Evolutionary conservation across 2,329 filamentous ascomycete genomes (phyloP).

Genomic region (Canariomyces notabilis): DNA sequence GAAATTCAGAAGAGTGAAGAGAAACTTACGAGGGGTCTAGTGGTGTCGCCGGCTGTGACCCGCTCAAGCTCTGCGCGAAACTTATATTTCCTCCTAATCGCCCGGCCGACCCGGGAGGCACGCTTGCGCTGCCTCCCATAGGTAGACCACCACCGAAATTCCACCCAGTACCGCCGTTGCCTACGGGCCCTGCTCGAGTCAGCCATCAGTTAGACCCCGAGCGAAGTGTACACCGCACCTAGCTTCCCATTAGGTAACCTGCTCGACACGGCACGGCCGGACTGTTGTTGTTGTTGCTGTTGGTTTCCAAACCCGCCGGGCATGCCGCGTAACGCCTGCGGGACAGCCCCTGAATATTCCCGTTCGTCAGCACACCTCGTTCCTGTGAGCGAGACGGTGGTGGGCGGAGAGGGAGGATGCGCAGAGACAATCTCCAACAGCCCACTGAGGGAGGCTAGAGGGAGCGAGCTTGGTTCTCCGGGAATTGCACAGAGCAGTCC

Average conservation of each 20-base stretch:
- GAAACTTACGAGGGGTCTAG: constrained; percentile 63
- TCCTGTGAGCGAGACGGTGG: constrained; percentile 8
- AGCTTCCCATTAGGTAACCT: constrained; percentile 62
- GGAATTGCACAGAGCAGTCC: not conserved
- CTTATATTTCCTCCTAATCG: constrained; percentile 57
- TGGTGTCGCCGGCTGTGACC: constrained; percentile 57
- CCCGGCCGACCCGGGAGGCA: constrained; percentile 37
- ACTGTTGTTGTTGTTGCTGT: constrained; percentile 55
- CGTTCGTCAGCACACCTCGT: constrained; percentile 32
- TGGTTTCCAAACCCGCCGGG: constrained; percentile 55
- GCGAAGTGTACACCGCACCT: constrained; percentile 40
- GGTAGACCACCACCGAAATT: constrained; percentile 58
- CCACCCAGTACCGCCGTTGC: constrained; percentile 54
- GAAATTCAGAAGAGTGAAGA: not conserved
- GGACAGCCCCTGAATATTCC: constrained; percentile 47
- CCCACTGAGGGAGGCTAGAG: no score
- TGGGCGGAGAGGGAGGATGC: not conserved
- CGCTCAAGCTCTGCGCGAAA: constrained; percentile 61
- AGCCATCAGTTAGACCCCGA: constrained; percentile 1
- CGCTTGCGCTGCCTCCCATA: constrained; percentile 46
- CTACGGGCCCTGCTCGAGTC: constrained; percentile 34
- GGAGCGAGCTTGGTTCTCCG: not conserved
- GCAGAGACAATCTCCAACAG: not conserved
- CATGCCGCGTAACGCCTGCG: constrained; percentile 58
- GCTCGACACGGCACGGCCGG: constrained; percentile 50